A percentile compares a stretch with the other conserved stretches of the same genome.
Evolutionary conservation across 495 filamentous ascomycete genomes (phyloP).

Genomic region (Rhypophila decipiens): DNA sequence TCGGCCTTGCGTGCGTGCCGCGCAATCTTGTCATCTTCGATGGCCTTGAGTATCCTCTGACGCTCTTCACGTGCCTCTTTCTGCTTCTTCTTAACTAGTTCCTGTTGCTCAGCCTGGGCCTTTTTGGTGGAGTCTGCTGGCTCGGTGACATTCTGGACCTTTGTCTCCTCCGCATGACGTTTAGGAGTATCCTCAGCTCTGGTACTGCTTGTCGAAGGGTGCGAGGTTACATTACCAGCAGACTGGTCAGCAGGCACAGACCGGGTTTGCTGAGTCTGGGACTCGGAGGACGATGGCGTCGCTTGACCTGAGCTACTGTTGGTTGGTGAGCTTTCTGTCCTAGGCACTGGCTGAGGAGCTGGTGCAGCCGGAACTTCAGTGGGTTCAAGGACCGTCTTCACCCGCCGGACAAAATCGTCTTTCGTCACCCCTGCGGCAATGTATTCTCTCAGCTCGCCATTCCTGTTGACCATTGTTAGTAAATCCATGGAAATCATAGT

Average conservation of each 20-base stretch:
- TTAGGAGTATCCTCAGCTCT: conserved; percentile 25
- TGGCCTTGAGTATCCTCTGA: conserved; percentile 51
- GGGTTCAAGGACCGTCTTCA: conserved; percentile 33
- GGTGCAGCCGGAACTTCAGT: conserved; percentile 1
- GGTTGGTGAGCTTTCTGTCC: neutral
- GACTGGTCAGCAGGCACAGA: conserved; percentile 22
- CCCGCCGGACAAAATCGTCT: conserved; percentile 49
- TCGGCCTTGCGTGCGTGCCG: conserved; percentile 47
- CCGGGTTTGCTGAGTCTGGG: conserved; percentile 17
- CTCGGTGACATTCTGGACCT: conserved; percentile 21
- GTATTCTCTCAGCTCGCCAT: conserved; percentile 59
- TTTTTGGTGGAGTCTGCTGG: conserved; percentile 27
- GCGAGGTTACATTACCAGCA: too few species aligned
- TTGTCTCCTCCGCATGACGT: conserved; percentile 21
- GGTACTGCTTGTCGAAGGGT: conserved; percentile 19
- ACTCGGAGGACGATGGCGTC: conserved; percentile 12
- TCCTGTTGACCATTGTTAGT: conserved; percentile 28
- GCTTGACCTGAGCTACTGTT: conserved; percentile 9
- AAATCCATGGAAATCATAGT: neutral
- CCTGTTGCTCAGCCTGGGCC: conserved; percentile 35
- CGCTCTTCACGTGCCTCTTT: conserved; percentile 54
- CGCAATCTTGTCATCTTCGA: conserved; percentile 63
- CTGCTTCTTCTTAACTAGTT: conserved; percentile 43
- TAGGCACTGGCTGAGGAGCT: conserved; percentile 1
- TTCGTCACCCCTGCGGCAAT: conserved; percentile 52